These are phyloP conservation scores for Suhomyces sp. DNA, from an alignment of 805 yeast genomes.

Conservation along the genomic window DNA sequence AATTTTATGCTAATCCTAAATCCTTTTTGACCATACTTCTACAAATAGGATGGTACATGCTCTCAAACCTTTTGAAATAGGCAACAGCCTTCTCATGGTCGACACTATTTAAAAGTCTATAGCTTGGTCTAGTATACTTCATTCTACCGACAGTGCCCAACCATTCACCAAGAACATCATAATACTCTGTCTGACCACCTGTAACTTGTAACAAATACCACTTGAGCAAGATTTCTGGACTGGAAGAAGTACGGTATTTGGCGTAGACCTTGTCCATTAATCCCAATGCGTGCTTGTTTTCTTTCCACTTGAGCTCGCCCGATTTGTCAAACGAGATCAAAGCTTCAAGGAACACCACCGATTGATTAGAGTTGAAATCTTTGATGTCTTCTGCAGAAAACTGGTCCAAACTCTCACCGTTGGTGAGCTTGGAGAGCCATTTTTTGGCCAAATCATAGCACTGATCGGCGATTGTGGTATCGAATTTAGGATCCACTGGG, in stretches of 20 bases:
- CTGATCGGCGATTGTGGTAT: conserved; percentile 72
- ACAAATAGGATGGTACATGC: conserved; percentile 34
- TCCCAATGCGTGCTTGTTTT: conserved; percentile 29
- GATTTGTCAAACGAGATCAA: conserved; percentile 50
- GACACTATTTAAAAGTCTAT: conserved; percentile 20
- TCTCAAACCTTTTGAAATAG: conserved; percentile 20
- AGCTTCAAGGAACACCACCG: conserved; percentile 74
- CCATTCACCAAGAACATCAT: conserved; percentile 57
- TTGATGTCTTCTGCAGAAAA: conserved; percentile 53
- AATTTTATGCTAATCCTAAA: conserved; percentile 43
- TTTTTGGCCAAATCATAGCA: conserved; percentile 62
- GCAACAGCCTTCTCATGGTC: conserved; percentile 27
- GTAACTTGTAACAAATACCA: conserved; percentile 68
- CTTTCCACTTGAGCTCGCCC: conserved; percentile 36
- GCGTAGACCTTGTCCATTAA: conserved; percentile 34
- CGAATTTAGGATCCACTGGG: conserved; percentile 73
- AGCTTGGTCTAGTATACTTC: conserved; percentile 38
- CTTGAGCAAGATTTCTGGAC: conserved; percentile 80
- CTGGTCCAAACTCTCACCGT: conserved; percentile 13
- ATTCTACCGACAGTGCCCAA: conserved; percentile 36
- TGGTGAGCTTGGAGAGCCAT: conserved; percentile 52
- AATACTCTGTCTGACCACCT: conserved; percentile 46
- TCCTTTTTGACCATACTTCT: conserved; percentile 75
- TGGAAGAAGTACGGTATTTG: conserved; percentile 50
- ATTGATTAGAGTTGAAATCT: conserved; percentile 68